Evolutionary conservation across 257 asterid genomes (phyloP).

Genomic region (Linaria vulgaris): DNA sequence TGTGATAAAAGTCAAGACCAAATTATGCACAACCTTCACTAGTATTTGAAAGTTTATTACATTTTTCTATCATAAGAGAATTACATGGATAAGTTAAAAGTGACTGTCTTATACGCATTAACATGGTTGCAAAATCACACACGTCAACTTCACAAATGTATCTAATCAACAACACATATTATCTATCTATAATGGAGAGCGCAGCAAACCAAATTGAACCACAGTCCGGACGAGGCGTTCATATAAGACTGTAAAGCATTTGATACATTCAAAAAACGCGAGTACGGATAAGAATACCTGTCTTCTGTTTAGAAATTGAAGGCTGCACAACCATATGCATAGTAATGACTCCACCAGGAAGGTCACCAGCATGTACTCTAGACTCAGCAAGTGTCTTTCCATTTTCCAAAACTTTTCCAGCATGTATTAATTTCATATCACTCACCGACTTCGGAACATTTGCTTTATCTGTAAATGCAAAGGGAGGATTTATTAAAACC

Average conservation of each 20-base stretch:
- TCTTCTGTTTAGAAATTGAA: conserved; percentile 39
- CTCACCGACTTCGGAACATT: conserved; percentile 40
- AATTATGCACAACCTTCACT: too few species aligned
- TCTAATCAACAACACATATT: not conserved
- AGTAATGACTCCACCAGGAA: conserved; percentile 50
- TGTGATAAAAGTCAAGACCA: too few species aligned
- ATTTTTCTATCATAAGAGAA: too few species aligned
- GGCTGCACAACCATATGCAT: conserved; percentile 73
- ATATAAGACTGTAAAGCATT: not conserved
- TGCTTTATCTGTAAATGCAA: conserved; percentile 41
- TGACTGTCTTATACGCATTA: too few species aligned
- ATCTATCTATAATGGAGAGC: not conserved
- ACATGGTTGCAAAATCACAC: not conserved
- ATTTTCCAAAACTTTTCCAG: conserved; percentile 54
- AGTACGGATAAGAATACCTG: conserved; percentile 32
- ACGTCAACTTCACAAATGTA: not conserved
- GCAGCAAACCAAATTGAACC: not conserved
- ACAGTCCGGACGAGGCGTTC: not conserved
- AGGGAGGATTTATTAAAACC: not conserved
- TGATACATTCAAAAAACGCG: not conserved
- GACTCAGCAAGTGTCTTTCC: conserved; percentile 57
- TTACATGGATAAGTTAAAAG: too few species aligned
- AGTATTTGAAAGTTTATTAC: too few species aligned
- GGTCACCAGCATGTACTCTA: conserved; percentile 39
- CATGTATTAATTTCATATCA: conserved; percentile 59